Conservation (phyloP, 176 grass and related monocot species). For the Triticum aestivum region IWGSC_CS_RefSeq_v2.1 NC_057795.1:62377177-62377676, state of each 20-base stretch:
- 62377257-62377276: no score
- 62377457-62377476: neutral
- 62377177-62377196: no score
- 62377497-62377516: neutral
- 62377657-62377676: neutral
- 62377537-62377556: neutral
- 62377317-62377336: neutral
- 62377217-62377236: no score
- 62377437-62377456: neutral
- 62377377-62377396: neutral
- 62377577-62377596: neutral
- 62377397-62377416: neutral
- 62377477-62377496: neutral
- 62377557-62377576: neutral
- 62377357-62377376: neutral
- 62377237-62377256: no score
- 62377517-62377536: neutral
- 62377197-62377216: neutral
- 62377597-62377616: neutral
- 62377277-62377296: neutral
- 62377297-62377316: neutral
- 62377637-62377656: neutral
- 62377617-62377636: neutral
- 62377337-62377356: neutral
- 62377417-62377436: neutral